Percentiles rank a stretch among this genome's conserved stretches.
Evolutionary conservation across 2,329 filamentous ascomycete species (phyloP).

Genomic region (Didymosphaeria variabile): DNA sequence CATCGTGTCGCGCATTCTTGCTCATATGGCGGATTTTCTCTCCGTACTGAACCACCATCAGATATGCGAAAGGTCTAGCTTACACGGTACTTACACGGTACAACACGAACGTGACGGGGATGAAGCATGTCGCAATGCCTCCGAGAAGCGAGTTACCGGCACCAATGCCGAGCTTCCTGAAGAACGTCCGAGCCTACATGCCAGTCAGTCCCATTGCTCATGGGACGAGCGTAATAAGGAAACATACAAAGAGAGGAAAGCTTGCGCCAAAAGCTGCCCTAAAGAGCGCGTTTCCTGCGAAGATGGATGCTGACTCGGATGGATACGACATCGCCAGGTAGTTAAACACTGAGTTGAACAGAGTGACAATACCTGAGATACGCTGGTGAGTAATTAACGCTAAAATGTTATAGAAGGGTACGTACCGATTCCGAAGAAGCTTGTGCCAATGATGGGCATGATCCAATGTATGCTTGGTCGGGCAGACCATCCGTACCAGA

Average conservation of each 20-base stretch:
- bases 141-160: conserved; percentile 24
- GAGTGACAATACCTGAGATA: conserved; percentile 35
- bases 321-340: conserved; percentile 52
- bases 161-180: conserved; percentile 19
- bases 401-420: too few species aligned
- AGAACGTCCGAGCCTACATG: conserved; percentile 19
- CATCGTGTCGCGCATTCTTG: conserved; percentile 20
- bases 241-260: conserved; percentile 49
- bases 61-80: neutral
- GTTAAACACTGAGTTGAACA: conserved; percentile 57
- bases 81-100: conserved; percentile 17
- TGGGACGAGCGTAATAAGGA: conserved; percentile 13
- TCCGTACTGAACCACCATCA: conserved; percentile 19
- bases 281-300: conserved; percentile 53
- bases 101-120: conserved; percentile 19
- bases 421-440: conserved; percentile 40
- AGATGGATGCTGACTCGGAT: conserved; percentile 46
- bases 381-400: neutral
- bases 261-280: conserved; percentile 48
- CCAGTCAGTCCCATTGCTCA: neutral
- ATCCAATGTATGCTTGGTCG: conserved; percentile 43
- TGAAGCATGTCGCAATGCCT: conserved; percentile 20
- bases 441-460: conserved; percentile 43
- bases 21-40: conserved; percentile 21
- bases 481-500: conserved; percentile 50